These are phyloP conservation scores for Selaginella moellendorffii DNA, from an alignment of 75 land plant species.

Conservation along the genomic window DNA sequence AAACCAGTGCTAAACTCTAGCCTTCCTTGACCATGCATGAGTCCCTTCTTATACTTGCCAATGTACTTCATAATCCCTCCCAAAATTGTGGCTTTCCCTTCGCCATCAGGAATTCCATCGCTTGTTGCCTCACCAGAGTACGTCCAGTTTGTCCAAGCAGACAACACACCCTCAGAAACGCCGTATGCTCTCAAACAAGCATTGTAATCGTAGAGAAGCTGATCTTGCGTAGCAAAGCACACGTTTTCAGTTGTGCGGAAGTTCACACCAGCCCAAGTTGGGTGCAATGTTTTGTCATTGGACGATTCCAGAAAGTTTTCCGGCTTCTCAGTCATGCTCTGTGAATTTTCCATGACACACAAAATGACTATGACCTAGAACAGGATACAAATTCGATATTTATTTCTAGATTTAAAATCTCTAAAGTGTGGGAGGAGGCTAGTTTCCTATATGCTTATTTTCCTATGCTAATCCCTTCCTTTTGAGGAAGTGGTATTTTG, in stretches of 20 bases:
- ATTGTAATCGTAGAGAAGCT: neutral
- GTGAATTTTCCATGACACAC: too few relatives aligned
- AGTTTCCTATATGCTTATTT: too few relatives aligned
- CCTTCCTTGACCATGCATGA: neutral
- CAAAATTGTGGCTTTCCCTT: neutral
- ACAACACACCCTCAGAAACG: neutral
- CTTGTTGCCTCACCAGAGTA: neutral
- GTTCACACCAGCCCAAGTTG: neutral
- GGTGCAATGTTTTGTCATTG: neutral
- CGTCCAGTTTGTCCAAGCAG: neutral
- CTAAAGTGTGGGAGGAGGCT: too few relatives aligned
- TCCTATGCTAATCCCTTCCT: too few relatives aligned
- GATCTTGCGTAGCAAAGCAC: neutral
- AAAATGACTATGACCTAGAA: too few relatives aligned
- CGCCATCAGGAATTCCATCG: conserved; percentile 2
- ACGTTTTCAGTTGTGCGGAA: conserved; percentile 3
- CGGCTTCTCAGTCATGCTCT: too few relatives aligned
- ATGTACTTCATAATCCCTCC: conserved; percentile 4
- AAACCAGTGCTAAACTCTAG: neutral
- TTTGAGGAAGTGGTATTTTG: too few relatives aligned
- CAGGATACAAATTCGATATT: too few relatives aligned
- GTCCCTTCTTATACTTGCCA: neutral
- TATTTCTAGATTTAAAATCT: too few relatives aligned
- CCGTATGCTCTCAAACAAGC: neutral
- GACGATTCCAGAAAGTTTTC: too few relatives aligned